Conservation (phyloP, 805 yeast species). For the Candida alai region DNA sequence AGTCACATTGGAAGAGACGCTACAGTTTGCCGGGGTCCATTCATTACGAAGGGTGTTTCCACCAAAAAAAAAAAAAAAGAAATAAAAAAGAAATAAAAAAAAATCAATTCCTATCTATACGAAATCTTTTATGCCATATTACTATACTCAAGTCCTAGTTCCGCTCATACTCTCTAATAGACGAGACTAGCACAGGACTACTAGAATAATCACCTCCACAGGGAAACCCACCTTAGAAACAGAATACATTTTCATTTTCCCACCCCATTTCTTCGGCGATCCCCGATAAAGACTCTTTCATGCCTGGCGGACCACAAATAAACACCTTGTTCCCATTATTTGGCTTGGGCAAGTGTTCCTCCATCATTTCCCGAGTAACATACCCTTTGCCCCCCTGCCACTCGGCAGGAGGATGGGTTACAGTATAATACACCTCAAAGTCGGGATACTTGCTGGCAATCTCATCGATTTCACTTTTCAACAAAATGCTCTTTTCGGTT, state of each 20-base stretch:
- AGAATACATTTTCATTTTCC: constrained; percentile 47
- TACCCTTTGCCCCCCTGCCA: constrained; percentile 63
- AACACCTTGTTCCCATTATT: constrained; percentile 51
- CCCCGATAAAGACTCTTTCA: constrained; percentile 52
- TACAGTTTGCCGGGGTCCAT: too few relatives aligned
- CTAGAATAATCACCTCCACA: too few relatives aligned
- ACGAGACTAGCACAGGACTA: too few relatives aligned
- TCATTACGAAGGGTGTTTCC: too few relatives aligned
- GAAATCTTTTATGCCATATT: too few relatives aligned
- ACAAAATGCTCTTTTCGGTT: constrained; percentile 70
- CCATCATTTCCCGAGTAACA: constrained; percentile 55
- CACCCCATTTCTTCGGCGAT: constrained; percentile 62
- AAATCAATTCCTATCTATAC: too few relatives aligned
- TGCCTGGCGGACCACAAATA: constrained; percentile 71
- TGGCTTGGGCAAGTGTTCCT: constrained; percentile 49
- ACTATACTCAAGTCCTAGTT: too few relatives aligned
- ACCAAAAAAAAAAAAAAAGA: too few relatives aligned
- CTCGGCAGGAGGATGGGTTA: constrained; percentile 42
- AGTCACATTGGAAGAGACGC: too few relatives aligned
- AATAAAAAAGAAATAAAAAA: too few relatives aligned
- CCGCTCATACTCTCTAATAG: too few relatives aligned
- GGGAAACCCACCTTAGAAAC: constrained; percentile 46
- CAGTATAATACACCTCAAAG: constrained; percentile 56
- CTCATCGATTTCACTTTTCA: constrained; percentile 70
- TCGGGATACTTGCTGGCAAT: constrained; percentile 59